Percentiles rank a stretch among this genome's conserved stretches.
phyloP scores from a whole-genome alignment of 371 early-diverging fungal genomes.

The Apophysomyces variabilis region DNA sequence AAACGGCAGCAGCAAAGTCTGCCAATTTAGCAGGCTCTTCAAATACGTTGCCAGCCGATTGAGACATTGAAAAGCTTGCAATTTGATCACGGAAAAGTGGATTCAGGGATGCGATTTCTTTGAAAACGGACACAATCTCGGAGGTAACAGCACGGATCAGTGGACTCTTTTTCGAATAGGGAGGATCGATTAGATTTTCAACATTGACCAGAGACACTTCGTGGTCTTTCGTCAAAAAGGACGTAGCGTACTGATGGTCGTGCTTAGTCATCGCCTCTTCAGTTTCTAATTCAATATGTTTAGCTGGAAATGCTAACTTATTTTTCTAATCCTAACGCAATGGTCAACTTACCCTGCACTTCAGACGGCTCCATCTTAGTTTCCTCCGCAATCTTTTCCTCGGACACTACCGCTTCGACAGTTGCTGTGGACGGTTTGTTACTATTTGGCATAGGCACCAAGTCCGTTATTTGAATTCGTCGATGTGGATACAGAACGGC shows the following conservation, averaged over 20 bases:
- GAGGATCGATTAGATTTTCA: conserved; percentile 83
- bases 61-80: conserved; percentile 92
- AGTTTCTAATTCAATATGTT: conserved; percentile 14
- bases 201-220: conserved; percentile 85
- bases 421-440: conserved; percentile 15
- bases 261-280: conserved; percentile 29
- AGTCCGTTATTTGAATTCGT: conserved; percentile 80
- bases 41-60: conserved; percentile 94
- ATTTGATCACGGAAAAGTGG: conserved; percentile 97
- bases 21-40: conserved; percentile 94
- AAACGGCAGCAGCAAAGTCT: conserved; percentile 96
- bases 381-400: conserved; percentile 22
- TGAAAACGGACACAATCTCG: conserved; percentile 94
- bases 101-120: conserved; percentile 92
- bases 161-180: conserved; percentile 82
- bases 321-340: no score
- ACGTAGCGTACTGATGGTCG: conserved; percentile 48
- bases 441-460: conserved; percentile 52
- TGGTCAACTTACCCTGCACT: conserved; percentile 15
- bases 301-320: background rate
- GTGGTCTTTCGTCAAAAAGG: conserved; percentile 69
- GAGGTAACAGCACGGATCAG: conserved; percentile 93
- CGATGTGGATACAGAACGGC: conserved; percentile 95
- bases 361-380: conserved; percentile 27
- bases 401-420: conserved; percentile 13